Evolutionary conservation across 2,329 filamentous ascomycete species (phyloP), one percentile per base, ranked within the genome.

Genomic region (Neofusicoccum kwambonambiense): DNA sequence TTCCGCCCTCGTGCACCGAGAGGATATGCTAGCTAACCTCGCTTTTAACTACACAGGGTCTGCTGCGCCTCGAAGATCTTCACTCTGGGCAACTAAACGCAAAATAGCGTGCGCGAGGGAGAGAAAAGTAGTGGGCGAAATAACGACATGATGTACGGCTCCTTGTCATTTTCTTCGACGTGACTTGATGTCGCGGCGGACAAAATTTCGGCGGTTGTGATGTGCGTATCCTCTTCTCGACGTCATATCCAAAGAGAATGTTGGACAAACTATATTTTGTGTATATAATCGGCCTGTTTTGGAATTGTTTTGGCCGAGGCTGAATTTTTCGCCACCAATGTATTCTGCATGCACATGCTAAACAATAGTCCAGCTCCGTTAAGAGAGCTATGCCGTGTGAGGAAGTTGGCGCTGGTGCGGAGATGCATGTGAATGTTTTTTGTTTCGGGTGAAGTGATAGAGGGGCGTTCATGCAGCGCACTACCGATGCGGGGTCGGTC

Each of bases 41-140:
- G 11, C 15, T 27, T 5, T 27, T 13, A 5, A 27, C 11, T 1
- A 13, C 37, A 17, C 13, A 60, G 41, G 9, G 42, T 60, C 41
- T 60, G 56, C 56, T 60, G 56, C 27, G 56, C 56, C 6, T 60
- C 56, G 27, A 60, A 60, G 42, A 47, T 60, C 2, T 60, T 60
- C 17, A 60, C 56, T 39, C n/a, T 60, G 42, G 56, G 42, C 4
- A 60, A 60, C 56, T 60, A 19, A 58, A 5, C 27, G 27, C 27
- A 5, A 7, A 5, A 6, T 7, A n/a, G 27, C 6, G 27, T 7
- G 27, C 27, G 6, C 6, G 5, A 31, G 6, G 27, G 27, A 1
- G 27, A 31, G 27, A 31, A 31, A 31, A 7, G 27, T 31, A 31
- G 27, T 5, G 27, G 27, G 27, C 27, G 27, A 7, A 31, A 31